phyloP scores from a whole-genome alignment of 768 basidiomycete genomes.

The Sistotremastrum suecicum region DNA sequence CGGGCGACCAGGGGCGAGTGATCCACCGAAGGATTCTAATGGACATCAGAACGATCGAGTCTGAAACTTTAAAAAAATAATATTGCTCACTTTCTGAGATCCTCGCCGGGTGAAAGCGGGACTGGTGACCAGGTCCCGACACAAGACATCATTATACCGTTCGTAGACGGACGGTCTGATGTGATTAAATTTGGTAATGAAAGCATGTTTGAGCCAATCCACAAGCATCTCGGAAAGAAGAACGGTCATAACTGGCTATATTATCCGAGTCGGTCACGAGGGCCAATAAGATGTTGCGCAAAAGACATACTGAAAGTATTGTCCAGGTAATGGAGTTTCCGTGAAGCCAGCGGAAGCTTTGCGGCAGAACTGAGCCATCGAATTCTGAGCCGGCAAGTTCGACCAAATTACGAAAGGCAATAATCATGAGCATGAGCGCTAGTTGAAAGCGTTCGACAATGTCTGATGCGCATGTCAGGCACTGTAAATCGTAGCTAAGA shows the following conservation, averaged over 20 bases:
- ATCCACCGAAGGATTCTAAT: conserved; percentile 79
- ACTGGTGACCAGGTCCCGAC: conserved; percentile 78
- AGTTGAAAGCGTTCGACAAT: conserved; percentile 96
- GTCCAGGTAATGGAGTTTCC: conserved; percentile 74
- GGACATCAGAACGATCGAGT: not conserved
- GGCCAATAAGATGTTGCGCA: not conserved
- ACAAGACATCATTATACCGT: conserved; percentile 88
- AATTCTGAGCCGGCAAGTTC: conserved; percentile 88
- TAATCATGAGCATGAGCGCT: conserved; percentile 76
- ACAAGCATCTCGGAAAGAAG: conserved; percentile 86
- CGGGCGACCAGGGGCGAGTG: conserved; percentile 92
- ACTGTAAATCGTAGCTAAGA: not conserved
- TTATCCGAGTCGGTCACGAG: not conserved
- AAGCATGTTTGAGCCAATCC: conserved; percentile 98
- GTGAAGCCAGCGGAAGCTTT: conserved; percentile 73
- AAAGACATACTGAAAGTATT: conserved; percentile 66
- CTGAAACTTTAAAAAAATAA: too few relatives aligned
- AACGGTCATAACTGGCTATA: conserved; percentile 82
- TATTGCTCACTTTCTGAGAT: conserved; percentile 47
- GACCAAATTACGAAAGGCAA: conserved; percentile 89
- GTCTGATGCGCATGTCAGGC: conserved; percentile 31
- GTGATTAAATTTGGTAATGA: conserved; percentile 99
- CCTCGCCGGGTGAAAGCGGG: conserved; percentile 54
- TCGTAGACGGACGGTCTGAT: conserved; percentile 92
- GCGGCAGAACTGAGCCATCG: conserved; percentile 63